Evolutionary conservation across 2,329 filamentous ascomycete species (phyloP), one percentile per base, ranked within the genome.

Genomic region (Colletotrichum endophyticum): DNA sequence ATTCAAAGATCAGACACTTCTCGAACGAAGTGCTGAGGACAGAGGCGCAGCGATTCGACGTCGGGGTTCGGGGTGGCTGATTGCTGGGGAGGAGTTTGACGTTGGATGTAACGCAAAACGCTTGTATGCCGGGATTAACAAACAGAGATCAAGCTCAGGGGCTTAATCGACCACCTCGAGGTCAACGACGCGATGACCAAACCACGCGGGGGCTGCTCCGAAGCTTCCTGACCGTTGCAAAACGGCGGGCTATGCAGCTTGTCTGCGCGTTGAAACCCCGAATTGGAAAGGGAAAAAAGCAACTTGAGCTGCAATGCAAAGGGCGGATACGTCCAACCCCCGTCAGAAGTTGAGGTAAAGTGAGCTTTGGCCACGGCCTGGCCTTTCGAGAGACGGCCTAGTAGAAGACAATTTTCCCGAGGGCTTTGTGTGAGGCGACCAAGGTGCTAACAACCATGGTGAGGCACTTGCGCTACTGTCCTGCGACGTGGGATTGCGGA

Each of bases 391-490:
- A 19, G 15, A 28, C 22, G 57, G 30, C 61, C 30, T 27, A 7
- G 30, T 34, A 63, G 53, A 67, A 34, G 16, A n/a, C 32, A 32
- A 30, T 61, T 34, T 27, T 56, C 39, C 62, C 34, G 30, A 64
- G 44, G 19, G 25, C 15, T 36, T 66, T 27, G 34, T 56, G 28
- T 63, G 61, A 59, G 28, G 44, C 49, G 59, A 66, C 44, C 22
- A 11, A 44, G 15, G 34, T 71, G 62, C 61, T 49, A 75, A 56
- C 15, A 39, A 56, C 66, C 36, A 72, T 68, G 70, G 68, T 57
- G 73, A 75, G 39, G 73, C 73, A 73, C 62, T 73, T 75, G 56
- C 73, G 71, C 74, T 70, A 74, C 74, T 25, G 59, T 76, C 32
- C 61, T 70, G 74, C 44, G 59, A 70, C 71, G 44, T 66, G 61